Evolutionary conservation across 441 rosid genomes (phyloP), one percentile per base, ranked within the genome.

Genomic region (Mallotus repandus): DNA sequence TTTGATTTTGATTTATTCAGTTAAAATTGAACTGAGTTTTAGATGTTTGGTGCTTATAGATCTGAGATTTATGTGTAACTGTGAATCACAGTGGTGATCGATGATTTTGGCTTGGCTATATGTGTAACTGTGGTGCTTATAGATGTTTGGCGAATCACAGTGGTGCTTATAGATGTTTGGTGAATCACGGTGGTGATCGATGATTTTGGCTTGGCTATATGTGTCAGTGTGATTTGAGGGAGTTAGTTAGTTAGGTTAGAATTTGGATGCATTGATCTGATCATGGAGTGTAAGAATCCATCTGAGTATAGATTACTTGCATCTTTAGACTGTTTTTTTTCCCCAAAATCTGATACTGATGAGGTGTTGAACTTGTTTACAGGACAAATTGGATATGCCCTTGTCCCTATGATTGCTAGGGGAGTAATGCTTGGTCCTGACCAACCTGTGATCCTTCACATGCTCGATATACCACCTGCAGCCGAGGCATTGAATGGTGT

Each of bases 371-470:
- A 75, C 75, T 12, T 43, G 59, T 75, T 50, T 38, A 83, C 87
- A 95, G 98, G 99, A 35, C 96, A 95, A 92, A 95, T 95, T 35
- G 98, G 98, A 77, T 95, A 92, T 76, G 98, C 98, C 2, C 97
- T 95, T 59, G 98, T 92, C 0, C 99, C 99, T 58, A 95, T 92
- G 97, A 86, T 95, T 84, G 99, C 98, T 11, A 84, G 97, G 76
- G 97, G 99, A 66, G 83, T 91, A 73, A 92, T 95, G 99, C 86
- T 95, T 79, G 99, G 99, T 76, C 65, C 89, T 29, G 97, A 92
- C 84, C 99, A 95, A 86, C 99, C 98, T 48, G 99, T 95, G 68
- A 91, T 95, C 79, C 90, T 95, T 72, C 98, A 94, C 86, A 91
- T 92, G 99, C 97, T 94, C 72, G 99, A 92, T 83, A 92, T 92